These are phyloP conservation scores for Artemisia tridentata DNA, from an alignment of 129 eudicot species.

Conservation along the genomic window DNA sequence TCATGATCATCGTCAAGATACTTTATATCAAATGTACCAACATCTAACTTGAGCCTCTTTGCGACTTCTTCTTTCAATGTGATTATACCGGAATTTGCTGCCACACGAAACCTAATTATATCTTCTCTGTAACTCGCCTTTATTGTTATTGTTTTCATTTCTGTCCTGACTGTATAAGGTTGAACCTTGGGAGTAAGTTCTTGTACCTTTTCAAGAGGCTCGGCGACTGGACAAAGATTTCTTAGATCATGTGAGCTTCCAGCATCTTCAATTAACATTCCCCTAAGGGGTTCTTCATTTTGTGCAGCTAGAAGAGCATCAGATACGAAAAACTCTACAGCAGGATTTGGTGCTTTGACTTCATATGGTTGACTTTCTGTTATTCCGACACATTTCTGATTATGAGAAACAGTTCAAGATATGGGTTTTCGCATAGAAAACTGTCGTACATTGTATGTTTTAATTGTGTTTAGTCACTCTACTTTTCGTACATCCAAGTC, in stretches of 20 bases:
- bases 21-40: slow-evolving; percentile 67
- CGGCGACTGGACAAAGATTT: slow-evolving; percentile 58
- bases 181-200: slow-evolving; percentile 44
- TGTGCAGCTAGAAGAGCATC: slow-evolving; percentile 41
- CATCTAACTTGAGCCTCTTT: slow-evolving; percentile 67
- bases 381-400: slow-evolving; percentile 29
- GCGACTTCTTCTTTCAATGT: slow-evolving; percentile 75
- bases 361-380: slow-evolving; percentile 41
- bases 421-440: slow-evolving; percentile 11
- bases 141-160: slow-evolving; percentile 55
- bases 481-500: too few relatives aligned
- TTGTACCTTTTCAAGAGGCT: slow-evolving; percentile 48
- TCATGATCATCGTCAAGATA: slow-evolving; percentile 89
- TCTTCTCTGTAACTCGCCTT: slow-evolving; percentile 83
- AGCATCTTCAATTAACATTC: slow-evolving; percentile 76
- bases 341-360: slow-evolving; percentile 36
- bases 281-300: slow-evolving; percentile 59
- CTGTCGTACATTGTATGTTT: too few relatives aligned
- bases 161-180: slow-evolving; percentile 47
- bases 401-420: slow-evolving; percentile 32
- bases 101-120: slow-evolving; percentile 72
- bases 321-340: slow-evolving; percentile 41
- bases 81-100: slow-evolving; percentile 41
- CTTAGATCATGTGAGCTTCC: slow-evolving; percentile 87
- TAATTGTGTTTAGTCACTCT: too few relatives aligned